A percentile compares a stretch with the other conserved stretches of the same genome.
Evolutionary conservation across 2,329 filamentous ascomycete species (phyloP).

Genomic region (Neofusicoccum kwambonambiense): DNA sequence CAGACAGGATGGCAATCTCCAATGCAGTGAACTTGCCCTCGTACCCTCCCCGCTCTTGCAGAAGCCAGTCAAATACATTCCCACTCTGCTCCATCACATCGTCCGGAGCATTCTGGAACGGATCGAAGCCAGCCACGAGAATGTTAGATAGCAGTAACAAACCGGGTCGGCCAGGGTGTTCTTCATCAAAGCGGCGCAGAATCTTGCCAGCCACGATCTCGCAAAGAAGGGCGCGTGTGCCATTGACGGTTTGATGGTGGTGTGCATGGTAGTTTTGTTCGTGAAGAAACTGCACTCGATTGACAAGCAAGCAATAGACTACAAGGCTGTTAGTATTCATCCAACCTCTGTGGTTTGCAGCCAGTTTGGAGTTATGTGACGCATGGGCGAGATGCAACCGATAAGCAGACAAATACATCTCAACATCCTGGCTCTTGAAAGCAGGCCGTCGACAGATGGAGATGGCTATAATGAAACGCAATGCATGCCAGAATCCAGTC

Average conservation of each 20-base stretch:
- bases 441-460: no score
- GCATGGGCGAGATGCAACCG: no score
- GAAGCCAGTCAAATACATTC: conserved; percentile 44
- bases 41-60: conserved; percentile 47
- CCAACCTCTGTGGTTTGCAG: not conserved
- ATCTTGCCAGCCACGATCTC: conserved; percentile 78
- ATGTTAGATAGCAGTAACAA: conserved; percentile 75
- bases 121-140: conserved; percentile 78
- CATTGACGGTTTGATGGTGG: conserved; percentile 78
- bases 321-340: not conserved
- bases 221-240: conserved; percentile 73
- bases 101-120: conserved; percentile 76
- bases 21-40: conserved; percentile 70
- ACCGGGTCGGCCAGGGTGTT: conserved; percentile 68
- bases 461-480: no score
- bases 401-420: no score
- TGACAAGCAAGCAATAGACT: conserved; percentile 83
- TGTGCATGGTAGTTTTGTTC: conserved; percentile 69
- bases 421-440: no score
- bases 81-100: conserved; percentile 62
- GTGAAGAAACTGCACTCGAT: conserved; percentile 73
- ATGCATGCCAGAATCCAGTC: no score
- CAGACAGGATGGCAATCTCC: conserved; percentile 79
- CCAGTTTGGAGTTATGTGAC: no score
- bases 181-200: conserved; percentile 74